phyloP scores from a whole-genome alignment of 805 yeast genomes.

The Citeromyces matritensis region DNA sequence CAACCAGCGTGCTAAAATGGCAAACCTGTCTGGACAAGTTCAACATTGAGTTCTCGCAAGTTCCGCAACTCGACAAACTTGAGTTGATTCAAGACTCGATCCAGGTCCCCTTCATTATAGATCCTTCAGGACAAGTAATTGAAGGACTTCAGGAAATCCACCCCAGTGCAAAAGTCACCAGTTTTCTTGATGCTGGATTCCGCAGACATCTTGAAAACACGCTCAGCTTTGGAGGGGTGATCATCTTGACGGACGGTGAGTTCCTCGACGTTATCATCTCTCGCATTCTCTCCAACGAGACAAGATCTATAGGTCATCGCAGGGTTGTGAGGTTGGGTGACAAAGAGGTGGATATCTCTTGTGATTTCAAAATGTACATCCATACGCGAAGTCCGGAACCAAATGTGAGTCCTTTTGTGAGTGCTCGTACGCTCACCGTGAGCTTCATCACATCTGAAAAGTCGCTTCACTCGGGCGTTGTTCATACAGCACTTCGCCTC shows the following conservation, averaged over 20 bases:
- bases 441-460: constrained; percentile 64
- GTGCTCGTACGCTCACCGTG: constrained; percentile 44
- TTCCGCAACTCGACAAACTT: constrained; percentile 48
- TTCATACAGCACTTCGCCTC: constrained; percentile 36
- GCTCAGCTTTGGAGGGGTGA: constrained; percentile 64
- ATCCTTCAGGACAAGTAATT: constrained; percentile 42
- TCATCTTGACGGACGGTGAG: constrained; percentile 72
- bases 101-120: constrained; percentile 48
- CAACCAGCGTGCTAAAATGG: constrained; percentile 24
- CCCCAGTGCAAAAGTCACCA: constrained; percentile 31
- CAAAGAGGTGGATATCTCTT: constrained; percentile 50
- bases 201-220: constrained; percentile 64
- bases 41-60: constrained; percentile 10
- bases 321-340: constrained; percentile 43
- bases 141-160: constrained; percentile 19
- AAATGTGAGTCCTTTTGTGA: constrained; percentile 34
- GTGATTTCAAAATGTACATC: constrained; percentile 44
- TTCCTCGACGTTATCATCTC: constrained; percentile 60
- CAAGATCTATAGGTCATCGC: constrained; percentile 56
- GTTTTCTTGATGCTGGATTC: constrained; percentile 59
- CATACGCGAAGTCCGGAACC: constrained; percentile 43
- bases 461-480: constrained; percentile 46
- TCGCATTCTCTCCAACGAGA: constrained; percentile 46
- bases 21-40: constrained; percentile 7
- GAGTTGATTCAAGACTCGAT: constrained; percentile 20